Evolutionary conservation across 1,284 basidiomycete genomes (phyloP), one percentile per base, ranked within the genome.

Genomic region (Cryptococcus floricola): DNA sequence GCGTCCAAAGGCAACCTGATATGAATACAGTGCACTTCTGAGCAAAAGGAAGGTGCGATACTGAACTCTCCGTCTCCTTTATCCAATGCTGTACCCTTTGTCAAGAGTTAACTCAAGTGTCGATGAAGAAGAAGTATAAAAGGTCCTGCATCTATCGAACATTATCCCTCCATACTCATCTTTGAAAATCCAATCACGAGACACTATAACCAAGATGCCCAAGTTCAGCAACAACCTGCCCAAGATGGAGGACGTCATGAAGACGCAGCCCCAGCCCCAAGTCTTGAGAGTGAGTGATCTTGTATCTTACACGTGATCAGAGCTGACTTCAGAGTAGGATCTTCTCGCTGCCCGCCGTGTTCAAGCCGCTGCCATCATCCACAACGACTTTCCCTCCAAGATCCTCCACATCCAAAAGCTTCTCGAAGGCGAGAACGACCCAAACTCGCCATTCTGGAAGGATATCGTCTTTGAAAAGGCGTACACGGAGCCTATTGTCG

Each of bases 161-260:
- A 23, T 1, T 23, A 34, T 34, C 31, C 31, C 31, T 34, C 10
- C 31, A 34, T 2, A 23, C 31, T 34, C 31, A 10, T 34, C 31
- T 8, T 10, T 10, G 10, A 34, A 10, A 10, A 34, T 3, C 10
- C 31, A 8, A 34, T 34, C 31, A 34, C 6, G 31, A 34, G 10
- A 8, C 10, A 34, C 31, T 34, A 34, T 34, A 3, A 34, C 12
- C 54, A 53, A 34, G 19, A 60, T 62, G 58, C 58, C 60, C 25
- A 54, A 47, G 23, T 59, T 59, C 53, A 48, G 57, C 25, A 50
- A 31, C 19, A 34, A 43, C 4, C 25, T 54, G 37, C 62, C 62
- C 23, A 63, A 62, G 41, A 61, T 68, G 63, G 58, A 59, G 10
- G 54, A 65, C 28, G 65, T 68, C 13, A 66, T 66, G 58, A 68